A percentile compares a stretch with the other conserved stretches of the same genome.
phyloP scores from a whole-genome alignment of 345 rosid species.

The Trapa bicornis region DNA sequence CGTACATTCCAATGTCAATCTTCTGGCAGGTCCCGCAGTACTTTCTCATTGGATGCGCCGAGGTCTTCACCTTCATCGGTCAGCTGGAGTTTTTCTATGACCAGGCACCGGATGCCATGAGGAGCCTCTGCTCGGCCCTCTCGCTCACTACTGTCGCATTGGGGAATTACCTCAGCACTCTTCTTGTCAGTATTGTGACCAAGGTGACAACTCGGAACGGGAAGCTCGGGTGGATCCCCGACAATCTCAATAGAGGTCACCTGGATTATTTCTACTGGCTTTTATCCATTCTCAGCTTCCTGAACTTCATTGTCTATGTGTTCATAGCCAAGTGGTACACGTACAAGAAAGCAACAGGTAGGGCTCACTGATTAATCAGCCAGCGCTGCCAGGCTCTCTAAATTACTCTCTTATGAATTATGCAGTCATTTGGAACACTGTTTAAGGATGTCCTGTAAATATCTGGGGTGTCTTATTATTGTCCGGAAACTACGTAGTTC shows the following conservation, averaged over 20 bases:
- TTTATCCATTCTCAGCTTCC: conserved; percentile 45
- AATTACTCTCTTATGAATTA: neutral
- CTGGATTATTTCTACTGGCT: conserved; percentile 90
- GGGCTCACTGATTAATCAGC: conserved; percentile 9
- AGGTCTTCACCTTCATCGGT: conserved; percentile 75
- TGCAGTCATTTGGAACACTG: neutral
- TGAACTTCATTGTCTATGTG: conserved; percentile 58
- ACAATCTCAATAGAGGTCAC: conserved; percentile 71
- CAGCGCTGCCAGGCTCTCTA: neutral
- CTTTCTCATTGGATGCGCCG: conserved; percentile 74
- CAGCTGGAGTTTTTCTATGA: conserved; percentile 86
- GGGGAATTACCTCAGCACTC: conserved; percentile 73
- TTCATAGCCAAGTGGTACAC: conserved; percentile 61
- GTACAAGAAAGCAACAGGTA: conserved; percentile 57
- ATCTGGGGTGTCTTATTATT: neutral
- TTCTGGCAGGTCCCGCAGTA: conserved; percentile 98
- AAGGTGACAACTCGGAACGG: conserved; percentile 39
- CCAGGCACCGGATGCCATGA: conserved; percentile 95
- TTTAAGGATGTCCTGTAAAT: neutral
- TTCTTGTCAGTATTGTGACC: conserved; percentile 56
- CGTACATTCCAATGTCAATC: conserved; percentile 53
- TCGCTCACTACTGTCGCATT: conserved; percentile 66
- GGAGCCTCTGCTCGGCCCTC: conserved; percentile 79
- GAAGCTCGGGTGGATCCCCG: conserved; percentile 76
- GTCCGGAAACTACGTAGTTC: neutral